Evolutionary conservation across 352 stramenopile genomes (phyloP), one percentile per base, ranked within the genome.

Genomic region (Phytophthora pinifolia): DNA sequence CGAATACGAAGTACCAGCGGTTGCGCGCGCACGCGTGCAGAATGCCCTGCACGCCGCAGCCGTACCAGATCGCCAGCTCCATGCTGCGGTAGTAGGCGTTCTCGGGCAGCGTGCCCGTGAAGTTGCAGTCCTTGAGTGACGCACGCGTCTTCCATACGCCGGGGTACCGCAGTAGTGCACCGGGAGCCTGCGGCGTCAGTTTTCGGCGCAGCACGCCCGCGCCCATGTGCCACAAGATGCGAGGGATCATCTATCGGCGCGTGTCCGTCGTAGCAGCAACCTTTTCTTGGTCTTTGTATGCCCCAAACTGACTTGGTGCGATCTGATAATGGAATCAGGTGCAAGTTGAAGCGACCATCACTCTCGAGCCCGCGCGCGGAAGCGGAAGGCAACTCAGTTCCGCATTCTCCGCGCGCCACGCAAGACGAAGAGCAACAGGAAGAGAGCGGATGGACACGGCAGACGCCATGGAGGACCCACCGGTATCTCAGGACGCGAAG

Each of bases 21-120:
- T 87, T 85, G 15, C 67, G 66, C 15, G 61, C 67, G 43, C 74
- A 84, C 8, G 65, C 70, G 46, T 83, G 69, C 38, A 87, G 59
- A 41, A 87, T 87, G 17, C 76, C 76, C 30, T 84, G 74, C 25
- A 67, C 53, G 63, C 73, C 79, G 47, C 75, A 86, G 55, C 69
- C 74, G 45, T 87, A 88, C 74, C 76, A 87, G 54, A 87, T 84
- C 6, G 79, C 72, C 38, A 86, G 63, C 65, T 89, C 79, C 76
- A 89, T 87, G 43, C 76, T 78, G 39, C 72, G 78, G 38, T 88
- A 84, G 59, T 86, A 89, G 9, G 76, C 76, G 50, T 85, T 83
- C 50, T 89, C 76, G 9, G 64, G 70, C 14, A 89, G 61, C 34
- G 72, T 83, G 51, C 54, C 46, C 20, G 52, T 54, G 60, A 81